Base-by-base conservation (phyloP, 140 eudicot species). In the Erigeron philadelphicus region DNA sequence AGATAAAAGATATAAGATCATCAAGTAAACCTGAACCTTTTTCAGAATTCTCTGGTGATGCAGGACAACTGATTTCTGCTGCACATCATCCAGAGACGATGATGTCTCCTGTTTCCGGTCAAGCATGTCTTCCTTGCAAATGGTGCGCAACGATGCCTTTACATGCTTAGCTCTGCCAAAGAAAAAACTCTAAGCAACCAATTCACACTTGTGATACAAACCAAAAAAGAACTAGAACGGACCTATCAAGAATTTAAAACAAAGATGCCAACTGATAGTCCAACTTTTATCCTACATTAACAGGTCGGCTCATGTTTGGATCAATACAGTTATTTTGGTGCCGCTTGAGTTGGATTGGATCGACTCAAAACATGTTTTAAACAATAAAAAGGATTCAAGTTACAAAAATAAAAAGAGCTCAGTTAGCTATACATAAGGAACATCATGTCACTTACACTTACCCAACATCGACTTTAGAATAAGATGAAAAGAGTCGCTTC, bases 81-180 rank as follows among this genome's bases (percentile, higher is more conserved):
- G 67, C 78, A 81, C 83, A 64, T 64, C 82, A 50, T 66, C 63
- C 64, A 8, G 68, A 66, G 73, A 44, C 11, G 40, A 61, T 10
- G 59, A 19, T 67, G 50, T 49, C 38, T 62, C 89, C 58, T 49
- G 80, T 56, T 64, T 84, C 75, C 77, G 77, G 66, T 74, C 81
- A 76, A 21, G 35, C 59, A 80, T 76, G 18, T 86, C 86, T 67
- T 86, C 95, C 75, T 80, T 78, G 41, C 70, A 59, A 53, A 6
- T 72, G 45, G 69, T 19, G 49, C 66, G 80, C 40, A 76, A 54
- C 42, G 72, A 72, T 79, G 95, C 80, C 88, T 91, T 91, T 75
- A 91, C 79, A 79, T 91, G 97, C 84, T 83, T 81, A 48, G 95
- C 97, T 72, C 97, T 91, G 88, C 68, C 70, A 23, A 41, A 16